A percentile compares a stretch with the other conserved stretches of the same genome.
phyloP scores from a whole-genome alignment of 441 rosid genomes.

The Erysimum pusillum region DNA sequence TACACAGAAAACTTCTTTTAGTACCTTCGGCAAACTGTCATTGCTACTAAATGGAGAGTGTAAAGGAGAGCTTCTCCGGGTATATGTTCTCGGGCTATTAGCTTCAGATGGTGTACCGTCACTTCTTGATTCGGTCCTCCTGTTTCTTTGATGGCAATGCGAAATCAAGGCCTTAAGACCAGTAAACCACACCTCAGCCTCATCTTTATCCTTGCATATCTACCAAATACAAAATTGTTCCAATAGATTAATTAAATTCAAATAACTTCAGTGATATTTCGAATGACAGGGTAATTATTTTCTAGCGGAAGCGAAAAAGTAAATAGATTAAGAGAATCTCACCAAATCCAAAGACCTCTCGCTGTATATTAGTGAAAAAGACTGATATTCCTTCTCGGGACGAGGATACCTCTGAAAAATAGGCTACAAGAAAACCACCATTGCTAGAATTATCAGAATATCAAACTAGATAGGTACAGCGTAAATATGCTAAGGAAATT shows the following conservation, averaged over 20 bases:
- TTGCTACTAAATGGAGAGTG: constrained; percentile 91
- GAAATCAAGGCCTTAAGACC: constrained; percentile 93
- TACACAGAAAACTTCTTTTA: no score
- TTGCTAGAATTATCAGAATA: constrained; percentile 22
- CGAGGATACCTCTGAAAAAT: constrained; percentile 96
- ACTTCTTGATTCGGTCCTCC: constrained; percentile 91
- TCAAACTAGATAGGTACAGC: background rate
- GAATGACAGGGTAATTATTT: constrained; percentile 37
- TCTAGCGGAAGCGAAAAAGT: constrained; percentile 24
- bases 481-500: constrained; percentile 15
- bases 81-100: constrained; percentile 86
- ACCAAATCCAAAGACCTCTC: constrained; percentile 95
- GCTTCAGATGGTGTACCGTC: constrained; percentile 92
- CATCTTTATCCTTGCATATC: constrained; percentile 97
- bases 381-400: constrained; percentile 96
- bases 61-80: constrained; percentile 93
- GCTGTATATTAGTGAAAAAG: constrained; percentile 86
- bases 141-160: constrained; percentile 71
- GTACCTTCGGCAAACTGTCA: constrained; percentile 81
- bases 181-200: constrained; percentile 97
- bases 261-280: no score
- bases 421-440: constrained; percentile 63
- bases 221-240: constrained; percentile 45
- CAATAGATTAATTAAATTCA: constrained; percentile 16
- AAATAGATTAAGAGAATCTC: constrained; percentile 40